phyloP scores from a whole-genome alignment of 176 grass and related monocot species.

The Alloteropsis semialata region DNA sequence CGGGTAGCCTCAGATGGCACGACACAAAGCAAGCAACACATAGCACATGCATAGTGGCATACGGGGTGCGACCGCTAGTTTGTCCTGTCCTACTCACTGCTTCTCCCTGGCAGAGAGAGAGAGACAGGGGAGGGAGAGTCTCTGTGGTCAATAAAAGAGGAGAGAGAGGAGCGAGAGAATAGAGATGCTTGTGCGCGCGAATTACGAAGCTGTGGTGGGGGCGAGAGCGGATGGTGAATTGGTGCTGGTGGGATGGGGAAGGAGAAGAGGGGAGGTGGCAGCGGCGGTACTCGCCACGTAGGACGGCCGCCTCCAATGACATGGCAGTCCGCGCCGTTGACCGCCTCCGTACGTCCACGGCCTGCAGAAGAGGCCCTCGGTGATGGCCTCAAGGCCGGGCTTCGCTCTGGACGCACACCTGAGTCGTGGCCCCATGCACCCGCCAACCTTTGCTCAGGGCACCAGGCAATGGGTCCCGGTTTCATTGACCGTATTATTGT shows the following conservation, averaged over 20 bases:
- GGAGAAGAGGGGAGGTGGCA: neutral
- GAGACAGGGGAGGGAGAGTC: too few relatives aligned
- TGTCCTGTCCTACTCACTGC: conserved; percentile 18
- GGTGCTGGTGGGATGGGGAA: neutral
- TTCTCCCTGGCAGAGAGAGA: neutral
- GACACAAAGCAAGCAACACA: neutral
- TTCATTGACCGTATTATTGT: conserved; percentile 36
- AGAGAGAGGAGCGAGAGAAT: conserved; percentile 45
- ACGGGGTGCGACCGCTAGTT: conserved; percentile 33
- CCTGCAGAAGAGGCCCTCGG: neutral
- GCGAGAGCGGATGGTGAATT: neutral
- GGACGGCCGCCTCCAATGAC: conserved; percentile 30
- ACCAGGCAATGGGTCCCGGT: conserved; percentile 15
- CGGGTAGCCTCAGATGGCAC: too few relatives aligned
- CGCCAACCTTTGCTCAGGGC: conserved; percentile 35
- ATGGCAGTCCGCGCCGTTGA: conserved; percentile 62
- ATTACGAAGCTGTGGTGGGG: neutral
- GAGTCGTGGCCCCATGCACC: conserved; percentile 29
- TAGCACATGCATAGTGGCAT: neutral
- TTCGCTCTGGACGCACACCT: conserved; percentile 1
- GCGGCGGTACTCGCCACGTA: conserved; percentile 38
- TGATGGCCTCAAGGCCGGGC: neutral
- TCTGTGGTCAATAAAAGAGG: conserved; percentile 83
- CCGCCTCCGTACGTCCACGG: conserved; percentile 47
- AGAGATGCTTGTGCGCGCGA: neutral